Evolutionary conservation across 2,329 filamentous ascomycete species (phyloP).

Genomic region (Verticillium tricorpus): DNA sequence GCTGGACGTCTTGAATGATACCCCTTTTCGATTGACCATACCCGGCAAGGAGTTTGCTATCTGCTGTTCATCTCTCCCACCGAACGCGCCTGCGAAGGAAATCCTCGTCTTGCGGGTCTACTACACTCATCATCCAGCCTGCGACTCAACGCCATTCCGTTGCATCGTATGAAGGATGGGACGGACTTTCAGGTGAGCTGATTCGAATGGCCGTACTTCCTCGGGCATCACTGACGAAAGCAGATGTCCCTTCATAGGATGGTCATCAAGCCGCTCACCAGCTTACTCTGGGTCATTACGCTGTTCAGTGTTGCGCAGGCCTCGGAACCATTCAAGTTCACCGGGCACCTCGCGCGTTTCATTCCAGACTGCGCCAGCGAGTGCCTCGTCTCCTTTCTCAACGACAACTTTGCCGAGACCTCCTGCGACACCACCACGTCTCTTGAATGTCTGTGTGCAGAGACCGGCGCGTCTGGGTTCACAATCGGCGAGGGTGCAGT

Average conservation of each 20-base stretch:
- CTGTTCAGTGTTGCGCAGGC: slow-evolving; percentile 18
- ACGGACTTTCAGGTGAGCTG: slow-evolving; percentile 9
- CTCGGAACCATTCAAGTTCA: slow-evolving; percentile 24
- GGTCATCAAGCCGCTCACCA: slow-evolving; percentile 28
- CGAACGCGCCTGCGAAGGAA: neutral
- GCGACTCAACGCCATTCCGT: neutral
- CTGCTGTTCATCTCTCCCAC: neutral
- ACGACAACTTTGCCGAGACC: slow-evolving; percentile 48
- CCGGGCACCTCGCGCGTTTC: slow-evolving; percentile 32
- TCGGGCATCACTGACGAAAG: neutral
- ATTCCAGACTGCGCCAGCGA: slow-evolving; percentile 55
- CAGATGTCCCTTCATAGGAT: slow-evolving; percentile 41
- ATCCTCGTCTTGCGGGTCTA: neutral
- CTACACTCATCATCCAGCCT: neutral
- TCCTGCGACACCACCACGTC: slow-evolving; percentile 46
- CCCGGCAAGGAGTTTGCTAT: neutral
- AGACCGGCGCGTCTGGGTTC: slow-evolving; percentile 54
- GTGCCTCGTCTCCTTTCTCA: slow-evolving; percentile 61
- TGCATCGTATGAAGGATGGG: slow-evolving; percentile 15
- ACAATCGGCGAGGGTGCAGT: slow-evolving; percentile 69
- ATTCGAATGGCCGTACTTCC: neutral
- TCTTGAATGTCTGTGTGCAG: slow-evolving; percentile 60
- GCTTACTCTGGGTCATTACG: slow-evolving; percentile 25
- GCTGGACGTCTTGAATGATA: slow-evolving; percentile 2
- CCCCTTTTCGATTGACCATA: neutral